Evolutionary conservation across 1,284 basidiomycete species (phyloP).

Genomic region (Sanghuangporus weigelae): DNA sequence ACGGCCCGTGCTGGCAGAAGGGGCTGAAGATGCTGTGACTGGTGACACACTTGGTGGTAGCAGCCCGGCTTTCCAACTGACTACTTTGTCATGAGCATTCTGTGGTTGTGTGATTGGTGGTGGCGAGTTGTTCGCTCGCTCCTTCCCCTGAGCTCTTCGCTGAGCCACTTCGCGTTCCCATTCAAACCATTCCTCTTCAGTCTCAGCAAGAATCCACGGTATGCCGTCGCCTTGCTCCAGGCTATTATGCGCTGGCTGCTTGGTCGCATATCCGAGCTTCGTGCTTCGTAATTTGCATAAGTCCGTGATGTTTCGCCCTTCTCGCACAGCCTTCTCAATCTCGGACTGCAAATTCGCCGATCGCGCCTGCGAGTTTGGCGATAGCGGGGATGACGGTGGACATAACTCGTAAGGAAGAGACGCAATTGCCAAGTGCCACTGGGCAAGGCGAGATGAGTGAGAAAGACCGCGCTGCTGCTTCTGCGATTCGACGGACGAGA

Average conservation of each 20-base stretch:
- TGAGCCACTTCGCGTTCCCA: conserved; percentile 19
- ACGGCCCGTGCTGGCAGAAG: not conserved
- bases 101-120: conserved; percentile 5
- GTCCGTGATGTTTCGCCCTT: conserved; percentile 13
- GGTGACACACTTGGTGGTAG: not conserved
- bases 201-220: conserved; percentile 18
- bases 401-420: conserved; percentile 19
- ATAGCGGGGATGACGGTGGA: conserved; percentile 18
- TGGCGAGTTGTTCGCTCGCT: not conserved
- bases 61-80: conserved; percentile 14
- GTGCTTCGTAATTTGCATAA: conserved; percentile 14
- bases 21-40: not conserved
- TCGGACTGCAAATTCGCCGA: conserved; percentile 14
- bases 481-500: not conserved
- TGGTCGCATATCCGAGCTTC: conserved; percentile 15
- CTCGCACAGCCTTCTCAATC: conserved; percentile 17
- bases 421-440: conserved; percentile 19
- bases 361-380: conserved; percentile 13
- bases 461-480: conserved; percentile 1
- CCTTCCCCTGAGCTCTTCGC: conserved; percentile 13
- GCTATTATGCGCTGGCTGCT: conserved; percentile 1
- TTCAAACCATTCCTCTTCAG: conserved; percentile 22
- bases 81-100: conserved; percentile 12
- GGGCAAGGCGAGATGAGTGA: conserved; percentile 19
- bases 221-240: conserved; percentile 7